These are phyloP conservation scores for Blastomyces gilchristii DNA, from an alignment of 2,329 filamentous ascomycete species.

Conservation along the genomic window DNA sequence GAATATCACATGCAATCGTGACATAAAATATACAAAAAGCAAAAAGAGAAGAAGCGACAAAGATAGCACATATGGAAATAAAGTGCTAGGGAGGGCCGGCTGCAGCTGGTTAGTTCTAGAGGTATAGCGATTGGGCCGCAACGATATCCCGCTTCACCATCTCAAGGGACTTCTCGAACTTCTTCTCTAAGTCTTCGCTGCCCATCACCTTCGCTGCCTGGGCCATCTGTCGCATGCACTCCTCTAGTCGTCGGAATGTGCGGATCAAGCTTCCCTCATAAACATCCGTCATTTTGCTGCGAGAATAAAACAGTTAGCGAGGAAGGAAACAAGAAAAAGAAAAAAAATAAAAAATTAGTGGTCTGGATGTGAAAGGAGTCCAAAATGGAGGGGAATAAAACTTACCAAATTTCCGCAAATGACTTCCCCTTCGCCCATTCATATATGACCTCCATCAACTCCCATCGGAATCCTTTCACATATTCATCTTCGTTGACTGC, in stretches of 20 bases:
- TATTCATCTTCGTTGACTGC: constrained; percentile 94
- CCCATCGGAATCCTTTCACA: constrained; percentile 75
- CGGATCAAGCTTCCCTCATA: constrained; percentile 96
- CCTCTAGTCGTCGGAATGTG: constrained; percentile 88
- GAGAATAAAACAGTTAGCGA: constrained; percentile 10
- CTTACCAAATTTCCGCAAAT: constrained; percentile 91
- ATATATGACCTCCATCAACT: constrained; percentile 94
- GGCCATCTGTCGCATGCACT: constrained; percentile 86
- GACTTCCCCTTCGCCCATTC: constrained; percentile 83
- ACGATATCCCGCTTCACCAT: constrained; percentile 92
- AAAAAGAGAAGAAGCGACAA: background rate
- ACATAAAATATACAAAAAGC: background rate
- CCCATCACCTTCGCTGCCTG: constrained; percentile 98
- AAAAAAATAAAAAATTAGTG: background rate
- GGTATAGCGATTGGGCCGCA: constrained; percentile 83
- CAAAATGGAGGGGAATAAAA: constrained; percentile 18
- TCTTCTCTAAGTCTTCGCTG: constrained; percentile 81
- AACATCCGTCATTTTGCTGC: constrained; percentile 95
- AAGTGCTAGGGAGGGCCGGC: background rate
- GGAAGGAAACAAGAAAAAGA: too few species aligned
- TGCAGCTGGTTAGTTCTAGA: constrained; percentile 42
- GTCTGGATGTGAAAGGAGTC: background rate
- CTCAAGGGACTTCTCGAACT: constrained; percentile 75
- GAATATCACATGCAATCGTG: background rate
- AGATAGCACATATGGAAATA: background rate